These are phyloP conservation scores for Diaporthe helianthi DNA, from an alignment of 2,329 filamentous ascomycete genomes.

Conservation along the genomic window DNA sequence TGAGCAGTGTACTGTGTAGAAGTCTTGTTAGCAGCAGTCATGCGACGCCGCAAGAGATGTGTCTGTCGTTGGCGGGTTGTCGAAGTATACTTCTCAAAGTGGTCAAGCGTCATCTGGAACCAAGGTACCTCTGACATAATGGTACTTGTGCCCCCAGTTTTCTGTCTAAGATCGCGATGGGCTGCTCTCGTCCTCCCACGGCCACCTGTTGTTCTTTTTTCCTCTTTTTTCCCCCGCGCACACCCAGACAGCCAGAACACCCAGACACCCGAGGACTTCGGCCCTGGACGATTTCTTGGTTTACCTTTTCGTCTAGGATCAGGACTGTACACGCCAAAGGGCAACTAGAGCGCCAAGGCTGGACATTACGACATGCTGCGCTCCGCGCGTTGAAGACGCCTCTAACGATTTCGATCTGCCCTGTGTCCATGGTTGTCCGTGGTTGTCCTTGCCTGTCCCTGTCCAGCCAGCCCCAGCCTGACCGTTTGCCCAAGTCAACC, in stretches of 20 bases:
- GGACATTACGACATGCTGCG: constrained; percentile 26
- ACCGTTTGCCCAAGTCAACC: constrained; percentile 26
- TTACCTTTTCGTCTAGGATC: not conserved
- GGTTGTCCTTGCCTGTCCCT: constrained; percentile 31
- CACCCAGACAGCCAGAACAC: constrained; percentile 6
- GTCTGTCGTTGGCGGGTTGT: not conserved
- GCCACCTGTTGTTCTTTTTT: constrained; percentile 23
- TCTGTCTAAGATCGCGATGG: constrained; percentile 32
- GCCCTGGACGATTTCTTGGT: constrained; percentile 18
- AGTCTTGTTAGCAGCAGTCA: not conserved
- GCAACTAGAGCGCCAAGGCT: constrained; percentile 13
- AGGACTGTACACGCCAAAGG: not conserved
- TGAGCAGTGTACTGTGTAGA: not conserved
- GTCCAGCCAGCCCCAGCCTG: constrained; percentile 31
- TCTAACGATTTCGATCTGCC: constrained; percentile 20
- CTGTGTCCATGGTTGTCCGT: constrained; percentile 28
- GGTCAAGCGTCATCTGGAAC: constrained; percentile 28
- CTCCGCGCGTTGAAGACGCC: constrained; percentile 22
- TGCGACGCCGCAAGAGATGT: not conserved
- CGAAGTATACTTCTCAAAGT: constrained; percentile 23
- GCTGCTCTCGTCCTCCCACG: constrained; percentile 22
- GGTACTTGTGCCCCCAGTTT: constrained; percentile 28
- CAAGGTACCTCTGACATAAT: constrained; percentile 30
- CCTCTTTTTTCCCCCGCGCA: too few relatives aligned
- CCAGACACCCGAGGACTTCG: constrained; percentile 22